Conservation (phyloP, 2,329 filamentous ascomycete genomes). For the Penicillium palitans region DNA sequence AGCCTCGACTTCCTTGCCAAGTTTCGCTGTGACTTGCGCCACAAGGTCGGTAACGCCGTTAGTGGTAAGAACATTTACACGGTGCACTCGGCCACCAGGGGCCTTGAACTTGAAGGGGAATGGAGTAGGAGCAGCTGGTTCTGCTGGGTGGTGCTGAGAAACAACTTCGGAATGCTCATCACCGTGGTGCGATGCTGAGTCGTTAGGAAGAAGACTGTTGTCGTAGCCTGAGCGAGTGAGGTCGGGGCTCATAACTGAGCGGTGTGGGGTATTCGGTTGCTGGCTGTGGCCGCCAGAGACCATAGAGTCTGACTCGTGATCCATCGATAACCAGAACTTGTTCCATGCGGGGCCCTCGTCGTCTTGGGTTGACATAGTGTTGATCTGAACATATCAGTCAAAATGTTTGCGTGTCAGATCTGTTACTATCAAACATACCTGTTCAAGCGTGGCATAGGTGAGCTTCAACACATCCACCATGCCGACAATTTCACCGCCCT, state of each 20-base stretch:
- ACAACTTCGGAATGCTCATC: conserved; percentile 71
- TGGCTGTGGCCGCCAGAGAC: conserved; percentile 84
- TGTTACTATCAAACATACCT: conserved; percentile 56
- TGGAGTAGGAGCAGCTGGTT: conserved; percentile 65
- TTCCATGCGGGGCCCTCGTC: conserved; percentile 98
- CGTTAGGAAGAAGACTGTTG: conserved; percentile 85
- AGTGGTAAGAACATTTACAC: conserved; percentile 78
- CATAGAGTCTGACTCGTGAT: conserved; percentile 93
- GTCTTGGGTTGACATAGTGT: conserved; percentile 85
- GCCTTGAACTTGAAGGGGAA: conserved; percentile 99
- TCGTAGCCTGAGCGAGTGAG: conserved; percentile 54
- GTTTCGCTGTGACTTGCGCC: conserved; percentile 73
- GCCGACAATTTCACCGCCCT: conserved; percentile 92
- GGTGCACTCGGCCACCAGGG: conserved; percentile 88
- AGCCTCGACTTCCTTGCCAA: conserved; percentile 76
- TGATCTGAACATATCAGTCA: conserved; percentile 57
- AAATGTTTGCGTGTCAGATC: neutral
- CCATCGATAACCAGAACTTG: conserved; percentile 97
- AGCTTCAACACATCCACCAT: conserved; percentile 99
- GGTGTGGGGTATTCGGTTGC: conserved; percentile 66
- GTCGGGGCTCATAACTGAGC: conserved; percentile 82
- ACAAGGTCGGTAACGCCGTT: conserved; percentile 81
- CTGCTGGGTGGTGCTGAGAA: conserved; percentile 59
- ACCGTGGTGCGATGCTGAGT: conserved; percentile 91
- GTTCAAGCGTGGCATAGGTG: conserved; percentile 95